Evolutionary conservation across 1,284 basidiomycete genomes (phyloP), one percentile per base, ranked within the genome.

Genomic region (Trichosporon sp.): DNA sequence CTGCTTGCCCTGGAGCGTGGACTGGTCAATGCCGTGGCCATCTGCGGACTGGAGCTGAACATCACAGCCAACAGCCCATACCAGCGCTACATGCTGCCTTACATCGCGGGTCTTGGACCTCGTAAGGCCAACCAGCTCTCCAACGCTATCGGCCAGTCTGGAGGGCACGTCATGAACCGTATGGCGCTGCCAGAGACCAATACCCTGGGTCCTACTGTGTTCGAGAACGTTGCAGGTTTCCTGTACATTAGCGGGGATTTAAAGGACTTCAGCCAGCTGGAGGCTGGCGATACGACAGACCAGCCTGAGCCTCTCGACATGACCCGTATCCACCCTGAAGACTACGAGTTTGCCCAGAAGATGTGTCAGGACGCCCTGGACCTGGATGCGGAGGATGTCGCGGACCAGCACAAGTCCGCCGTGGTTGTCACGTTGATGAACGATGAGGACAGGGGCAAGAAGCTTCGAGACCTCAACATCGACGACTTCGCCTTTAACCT

Each of bases 341-440:
- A 99, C 84, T 99, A 99, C 82, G 94, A 98, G 78, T 88, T 98
- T 69, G 96, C 97, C 1, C 91, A 94, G 63, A 98, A 99, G 86
- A 98, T 99, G 94, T 96, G 97, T 43, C 93, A 94, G 11, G 96
- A 98, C 83, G 94, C 96, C 6, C 88, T 98, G 31, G 96, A 98
- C 79, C 88, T 94, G 40, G 96, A 98, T 77, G 94, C 96, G 79
- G 96, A 98, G 81, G 96, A 98, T 83, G 88, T 93, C 37, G 91
- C 92, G 72, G 93, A 93, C 76, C 90, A 93, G 76, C 92, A 95
- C 80, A 92, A 93, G 46, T 97, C 95, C 2, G 81, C 81, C 5
- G 89, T 92, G 68, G 93, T 96, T 8, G 90, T 95, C 59, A 86
- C 91, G 68, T 90, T 99, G 80, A 94, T 98, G 91, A 87, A 90